Evolutionary conservation across 1,284 basidiomycete genomes (phyloP), one percentile per base, ranked within the genome.

Genomic region (Moniliophthora roreri): DNA sequence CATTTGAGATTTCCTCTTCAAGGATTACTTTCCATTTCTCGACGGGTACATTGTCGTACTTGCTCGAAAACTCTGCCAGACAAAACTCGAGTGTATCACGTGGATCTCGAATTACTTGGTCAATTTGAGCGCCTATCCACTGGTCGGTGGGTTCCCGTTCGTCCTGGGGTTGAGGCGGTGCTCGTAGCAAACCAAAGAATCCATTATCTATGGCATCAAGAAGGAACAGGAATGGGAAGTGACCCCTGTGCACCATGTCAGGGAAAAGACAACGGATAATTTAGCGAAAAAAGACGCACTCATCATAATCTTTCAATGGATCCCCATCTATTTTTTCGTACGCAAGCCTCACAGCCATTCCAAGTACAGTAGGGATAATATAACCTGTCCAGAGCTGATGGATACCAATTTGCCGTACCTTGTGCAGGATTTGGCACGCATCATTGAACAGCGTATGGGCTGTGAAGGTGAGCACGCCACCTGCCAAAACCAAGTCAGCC

Each of bases 301-400:
- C 61, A 48, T 72, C 66, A 53, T 71, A 72, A 21, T 64, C 54
- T 16, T 57, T 56, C 20, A 74, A 21, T 13, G 76, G 69, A 56
- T 78, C 73, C 21, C 62, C 68, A 46, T 52, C 65, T 52, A 63
- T 60, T 46, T 52, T 66, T 52, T 63, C 60, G 42, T 69, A 64
- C 37, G 67, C 61, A 15, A 69, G 15, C 24, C 62, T 69, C 28
- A 71, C 65, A 16, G 69, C 72, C 62, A 81, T 70, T 49, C 81
- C 86, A 26, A 89, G 66, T 13, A 79, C 79, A 50, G 75, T 74
- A 15, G 86, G 86, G 6, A 81, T 62, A 28, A 90, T 69, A 62
- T 85, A 89, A 50, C 79, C 79, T 15, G 71, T 68, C 87, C 87
- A 90, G 10, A 85, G 62, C 24, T 81, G 83, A 62, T 90, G 86